A percentile compares a stretch with the other conserved stretches of the same genome.
These are phyloP conservation scores for Phytophthora hibernalis DNA, from an alignment of 352 stramenopile genomes.

Conservation along the genomic window DNA sequence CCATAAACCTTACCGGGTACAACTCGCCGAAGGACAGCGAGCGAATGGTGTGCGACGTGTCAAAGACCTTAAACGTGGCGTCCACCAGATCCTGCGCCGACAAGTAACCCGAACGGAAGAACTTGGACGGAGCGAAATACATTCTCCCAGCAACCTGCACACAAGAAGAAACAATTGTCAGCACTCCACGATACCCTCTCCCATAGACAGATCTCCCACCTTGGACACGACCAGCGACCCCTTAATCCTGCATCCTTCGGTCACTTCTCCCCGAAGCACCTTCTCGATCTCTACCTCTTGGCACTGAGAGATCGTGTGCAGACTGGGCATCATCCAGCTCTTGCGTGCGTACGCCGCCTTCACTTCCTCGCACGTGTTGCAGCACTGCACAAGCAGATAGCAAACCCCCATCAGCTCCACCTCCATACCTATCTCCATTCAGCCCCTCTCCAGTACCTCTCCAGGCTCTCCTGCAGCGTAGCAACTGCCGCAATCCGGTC, in stretches of 20 bases:
- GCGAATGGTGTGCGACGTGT: slow-evolving; percentile 75
- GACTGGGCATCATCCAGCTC: slow-evolving; percentile 81
- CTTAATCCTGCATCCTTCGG: slow-evolving; percentile 82
- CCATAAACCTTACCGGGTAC: slow-evolving; percentile 60
- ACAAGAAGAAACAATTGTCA: slow-evolving; percentile 12
- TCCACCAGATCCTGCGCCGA: slow-evolving; percentile 66
- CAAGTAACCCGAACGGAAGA: slow-evolving; percentile 84
- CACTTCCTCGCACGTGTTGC: slow-evolving; percentile 71
- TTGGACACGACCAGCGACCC: slow-evolving; percentile 80
- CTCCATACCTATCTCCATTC: neutral
- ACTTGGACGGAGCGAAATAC: slow-evolving; percentile 87
- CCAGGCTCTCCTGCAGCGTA: slow-evolving; percentile 72
- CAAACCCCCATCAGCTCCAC: neutral
- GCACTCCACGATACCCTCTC: neutral
- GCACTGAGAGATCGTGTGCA: slow-evolving; percentile 82
- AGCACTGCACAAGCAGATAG: slow-evolving; percentile 49
- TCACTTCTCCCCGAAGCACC: slow-evolving; percentile 74
- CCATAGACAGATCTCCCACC: slow-evolving; percentile 33
- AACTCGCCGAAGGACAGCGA: slow-evolving; percentile 76
- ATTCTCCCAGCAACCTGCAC: slow-evolving; percentile 74
- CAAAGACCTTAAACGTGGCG: slow-evolving; percentile 76
- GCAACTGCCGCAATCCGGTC: slow-evolving; percentile 73
- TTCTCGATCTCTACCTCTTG: slow-evolving; percentile 82
- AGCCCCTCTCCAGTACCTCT: slow-evolving; percentile 39
- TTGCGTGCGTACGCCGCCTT: slow-evolving; percentile 70